These are phyloP conservation scores for Gossypium sturtianum DNA, from an alignment of 345 rosid genomes.

Conservation along the genomic window DNA sequence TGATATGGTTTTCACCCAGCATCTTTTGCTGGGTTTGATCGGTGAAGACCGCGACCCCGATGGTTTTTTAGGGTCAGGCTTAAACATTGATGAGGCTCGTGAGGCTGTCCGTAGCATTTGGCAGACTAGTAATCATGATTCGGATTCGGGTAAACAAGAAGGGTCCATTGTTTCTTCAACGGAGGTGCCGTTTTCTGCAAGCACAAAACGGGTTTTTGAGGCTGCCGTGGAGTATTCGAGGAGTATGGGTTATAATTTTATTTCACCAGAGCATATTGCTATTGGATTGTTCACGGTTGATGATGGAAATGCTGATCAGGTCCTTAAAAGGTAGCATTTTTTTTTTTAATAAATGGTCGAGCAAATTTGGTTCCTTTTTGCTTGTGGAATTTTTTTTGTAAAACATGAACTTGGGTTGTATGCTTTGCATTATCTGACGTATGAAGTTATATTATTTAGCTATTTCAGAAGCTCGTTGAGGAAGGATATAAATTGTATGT, in stretches of 20 bases:
- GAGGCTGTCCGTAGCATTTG: slow-evolving; percentile 64
- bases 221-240: slow-evolving; percentile 94
- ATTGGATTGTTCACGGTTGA: slow-evolving; percentile 85
- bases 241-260: slow-evolving; percentile 71
- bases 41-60: slow-evolving; percentile 69
- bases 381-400: background rate
- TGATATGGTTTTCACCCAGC: slow-evolving; percentile 79
- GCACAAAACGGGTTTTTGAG: slow-evolving; percentile 91
- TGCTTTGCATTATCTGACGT: background rate
- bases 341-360: background rate
- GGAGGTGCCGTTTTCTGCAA: slow-evolving; percentile 65
- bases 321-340: slow-evolving; percentile 54
- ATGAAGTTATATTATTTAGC: background rate
- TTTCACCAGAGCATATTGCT: slow-evolving; percentile 94
- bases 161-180: slow-evolving; percentile 28
- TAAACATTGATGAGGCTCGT: slow-evolving; percentile 61
- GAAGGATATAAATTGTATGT: background rate
- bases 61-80: slow-evolving; percentile 83
- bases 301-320: slow-evolving; percentile 78
- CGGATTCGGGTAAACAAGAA: slow-evolving; percentile 16
- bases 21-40: slow-evolving; percentile 71
- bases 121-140: slow-evolving; percentile 25
- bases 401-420: background rate
- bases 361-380: background rate
- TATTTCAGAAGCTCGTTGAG: background rate